Evolutionary conservation across 140 eudicot genomes (phyloP), one percentile per base, ranked within the genome.

Genomic region (Flaveria floridana): DNA sequence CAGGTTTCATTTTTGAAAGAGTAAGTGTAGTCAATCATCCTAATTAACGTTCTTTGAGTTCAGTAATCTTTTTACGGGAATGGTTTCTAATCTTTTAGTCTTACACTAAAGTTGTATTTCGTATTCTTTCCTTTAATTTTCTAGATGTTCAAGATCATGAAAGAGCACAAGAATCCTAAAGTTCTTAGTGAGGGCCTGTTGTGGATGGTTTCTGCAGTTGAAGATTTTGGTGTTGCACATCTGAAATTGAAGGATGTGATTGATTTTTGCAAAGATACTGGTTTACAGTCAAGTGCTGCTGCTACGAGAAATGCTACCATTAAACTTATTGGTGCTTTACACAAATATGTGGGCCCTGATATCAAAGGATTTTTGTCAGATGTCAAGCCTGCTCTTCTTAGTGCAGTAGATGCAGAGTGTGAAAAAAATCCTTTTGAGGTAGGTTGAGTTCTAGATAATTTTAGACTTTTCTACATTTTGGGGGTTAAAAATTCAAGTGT

Each of bases 361-460:
- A 87, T 95, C 79, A 95, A 91, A 82, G 99, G 83, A 15, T 95
- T 95, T 76, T 72, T 95, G 66, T 79, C 88, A 12, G 99, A 95
- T 86, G 99, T 95, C 69, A 95, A 95, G 34, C 99, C 99, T 76
- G 99, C 99, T 59, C 99, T 95, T 88, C 89, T 91, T 76, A 91
- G 91, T 86, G 91, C 95, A 47, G 95, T 95, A 65, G 99, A 95
- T 37, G 95, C 99, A 7, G 99, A 95, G 80, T 95, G 85, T 80
- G 99, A 95, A 68, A 95, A 91, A 79, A 95, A 95, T 83, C 99
- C 97, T 58, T 91, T 79, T 76, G 99, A 91, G 97, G 99, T 91
- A 69, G 20, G n/a, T 70, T 30, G 50, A 51, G 39, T 71, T 66
- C 72, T 8, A 21, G 44, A 53, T 67, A 12, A 30, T 16, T 56